phyloP scores from a whole-genome alignment of 768 basidiomycete species.

The Tricholomella constricta region DNA sequence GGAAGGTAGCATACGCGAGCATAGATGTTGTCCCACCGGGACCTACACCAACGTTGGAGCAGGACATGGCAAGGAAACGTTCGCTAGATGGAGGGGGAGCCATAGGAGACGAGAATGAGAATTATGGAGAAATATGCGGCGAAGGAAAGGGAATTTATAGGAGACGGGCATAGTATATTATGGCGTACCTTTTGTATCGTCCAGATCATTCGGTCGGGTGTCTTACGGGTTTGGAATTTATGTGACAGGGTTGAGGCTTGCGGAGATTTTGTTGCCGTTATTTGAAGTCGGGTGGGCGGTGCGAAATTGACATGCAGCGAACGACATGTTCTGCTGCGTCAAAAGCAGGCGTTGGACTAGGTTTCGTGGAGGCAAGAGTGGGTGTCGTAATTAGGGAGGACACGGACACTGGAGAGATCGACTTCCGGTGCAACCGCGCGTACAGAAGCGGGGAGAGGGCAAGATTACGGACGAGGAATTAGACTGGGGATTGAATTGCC shows the following conservation, averaged over 20 bases:
- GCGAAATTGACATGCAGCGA: constrained; percentile 32
- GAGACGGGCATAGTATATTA: constrained; percentile 12
- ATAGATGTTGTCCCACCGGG: constrained; percentile 81
- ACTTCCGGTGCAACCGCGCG: constrained; percentile 29
- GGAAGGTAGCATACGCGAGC: constrained; percentile 62
- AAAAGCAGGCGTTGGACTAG: constrained; percentile 19
- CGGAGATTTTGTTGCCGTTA: constrained; percentile 28
- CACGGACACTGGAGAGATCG: constrained; percentile 17
- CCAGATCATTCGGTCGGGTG: constrained; percentile 7
- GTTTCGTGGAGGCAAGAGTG: constrained; percentile 20
- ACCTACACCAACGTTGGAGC: constrained; percentile 74
- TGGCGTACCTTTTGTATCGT: constrained; percentile 12
- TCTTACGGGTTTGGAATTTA: constrained; percentile 4
- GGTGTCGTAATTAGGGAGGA: constrained; percentile 13
- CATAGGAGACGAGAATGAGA: constrained; percentile 28
- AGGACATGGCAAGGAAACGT: constrained; percentile 61
- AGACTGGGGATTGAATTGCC: constrained; percentile 16
- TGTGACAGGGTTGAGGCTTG: constrained; percentile 24
- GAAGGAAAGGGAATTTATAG: constrained; percentile 17
- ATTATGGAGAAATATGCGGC: constrained; percentile 4
- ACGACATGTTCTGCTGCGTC: constrained; percentile 28
- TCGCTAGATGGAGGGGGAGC: constrained; percentile 38
- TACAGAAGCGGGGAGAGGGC: constrained; percentile 20
- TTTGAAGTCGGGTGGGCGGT: constrained; percentile 22
- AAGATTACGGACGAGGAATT: constrained; percentile 8